These are phyloP conservation scores for Rhodamnia rubescens DNA, from an alignment of 345 rosid species.

Conservation along the genomic window DNA sequence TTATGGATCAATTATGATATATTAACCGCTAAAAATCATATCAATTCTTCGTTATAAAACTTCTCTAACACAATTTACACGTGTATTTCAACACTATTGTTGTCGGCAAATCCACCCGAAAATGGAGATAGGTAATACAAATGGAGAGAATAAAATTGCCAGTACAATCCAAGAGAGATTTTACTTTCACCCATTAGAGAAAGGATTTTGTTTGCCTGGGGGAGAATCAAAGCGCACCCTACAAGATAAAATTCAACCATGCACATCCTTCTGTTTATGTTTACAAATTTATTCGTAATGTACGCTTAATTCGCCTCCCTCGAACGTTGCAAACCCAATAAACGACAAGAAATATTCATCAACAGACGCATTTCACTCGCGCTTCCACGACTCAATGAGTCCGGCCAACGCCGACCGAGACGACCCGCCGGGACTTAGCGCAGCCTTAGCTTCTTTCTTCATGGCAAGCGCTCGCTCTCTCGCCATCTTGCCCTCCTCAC, in stretches of 20 bases:
- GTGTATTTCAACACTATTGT: background rate
- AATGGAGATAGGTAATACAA: background rate
- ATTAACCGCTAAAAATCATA: too few species aligned
- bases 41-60: too few species aligned
- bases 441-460: constrained; percentile 31
- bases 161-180: background rate
- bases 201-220: background rate
- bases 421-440: constrained; percentile 26
- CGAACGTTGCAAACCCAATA: background rate
- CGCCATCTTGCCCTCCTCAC: constrained; percentile 12
- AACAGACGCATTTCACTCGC: background rate
- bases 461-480: constrained; percentile 10
- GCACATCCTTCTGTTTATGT: background rate
- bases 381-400: constrained; percentile 6
- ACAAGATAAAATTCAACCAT: background rate
- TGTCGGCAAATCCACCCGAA: background rate
- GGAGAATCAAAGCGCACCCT: background rate
- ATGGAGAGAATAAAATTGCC: background rate
- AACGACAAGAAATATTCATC: background rate
- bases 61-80: too few species aligned
- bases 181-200: background rate
- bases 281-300: background rate
- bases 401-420: constrained; percentile 14
- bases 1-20: too few species aligned
- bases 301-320: background rate